phyloP scores from a whole-genome alignment of 2,329 filamentous ascomycete genomes.

The Teratosphaeriaceae sp. region DNA sequence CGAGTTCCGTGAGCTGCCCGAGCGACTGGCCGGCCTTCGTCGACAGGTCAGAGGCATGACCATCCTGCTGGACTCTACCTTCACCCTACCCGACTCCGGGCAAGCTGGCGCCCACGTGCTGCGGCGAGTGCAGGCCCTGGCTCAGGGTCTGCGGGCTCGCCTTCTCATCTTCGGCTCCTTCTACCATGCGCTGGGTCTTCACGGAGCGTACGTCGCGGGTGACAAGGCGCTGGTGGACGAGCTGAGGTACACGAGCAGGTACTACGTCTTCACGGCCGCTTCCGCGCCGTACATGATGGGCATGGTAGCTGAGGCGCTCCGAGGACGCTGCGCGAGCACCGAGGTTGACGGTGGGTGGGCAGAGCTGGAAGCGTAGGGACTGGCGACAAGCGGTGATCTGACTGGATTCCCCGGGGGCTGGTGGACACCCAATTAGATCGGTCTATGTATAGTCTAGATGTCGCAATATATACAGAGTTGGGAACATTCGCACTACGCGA shows the following conservation, averaged over 20 bases:
- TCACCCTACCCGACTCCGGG: not conserved
- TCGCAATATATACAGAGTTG: too few species aligned
- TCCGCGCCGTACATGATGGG: slow-evolving; percentile 2
- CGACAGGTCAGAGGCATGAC: not conserved
- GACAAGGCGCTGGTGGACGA: slow-evolving; percentile 2
- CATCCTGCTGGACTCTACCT: slow-evolving; percentile 1
- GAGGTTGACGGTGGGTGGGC: too few species aligned
- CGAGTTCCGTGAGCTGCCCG: not conserved
- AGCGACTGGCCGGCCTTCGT: not conserved
- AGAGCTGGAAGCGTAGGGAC: too few species aligned
- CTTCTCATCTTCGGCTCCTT: not conserved
- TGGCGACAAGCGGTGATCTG: too few species aligned
- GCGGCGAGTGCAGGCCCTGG: not conserved
- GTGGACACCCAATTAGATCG: too few species aligned
- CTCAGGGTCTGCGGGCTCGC: not conserved
- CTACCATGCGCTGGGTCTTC: not conserved
- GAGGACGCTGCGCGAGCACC: too few species aligned
- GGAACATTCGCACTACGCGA: too few species aligned
- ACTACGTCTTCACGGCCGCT: slow-evolving; percentile 1
- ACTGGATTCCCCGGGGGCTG: too few species aligned
- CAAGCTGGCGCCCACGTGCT: not conserved
- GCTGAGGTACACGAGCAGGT: slow-evolving; percentile 1
- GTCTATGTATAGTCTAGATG: too few species aligned
- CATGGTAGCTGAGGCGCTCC: slow-evolving; percentile 1
- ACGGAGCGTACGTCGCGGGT: not conserved